These are phyloP conservation scores for Ganoderma boninense DNA, from an alignment of 1,284 basidiomycete genomes.

Conservation along the genomic window DNA sequence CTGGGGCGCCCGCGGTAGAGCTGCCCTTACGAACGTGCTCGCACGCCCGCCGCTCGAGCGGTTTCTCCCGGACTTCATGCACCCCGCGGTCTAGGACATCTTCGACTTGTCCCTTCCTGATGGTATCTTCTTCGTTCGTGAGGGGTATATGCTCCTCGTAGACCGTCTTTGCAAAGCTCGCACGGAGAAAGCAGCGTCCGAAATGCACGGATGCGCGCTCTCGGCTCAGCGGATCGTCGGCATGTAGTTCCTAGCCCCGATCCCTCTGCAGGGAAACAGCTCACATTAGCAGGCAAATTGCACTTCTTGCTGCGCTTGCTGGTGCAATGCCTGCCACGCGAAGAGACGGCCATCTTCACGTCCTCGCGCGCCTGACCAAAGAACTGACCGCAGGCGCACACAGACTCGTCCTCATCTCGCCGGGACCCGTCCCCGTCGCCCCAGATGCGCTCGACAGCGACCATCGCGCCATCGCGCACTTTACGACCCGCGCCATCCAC, in stretches of 20 bases:
- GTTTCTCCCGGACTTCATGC: not conserved
- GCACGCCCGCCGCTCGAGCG: not conserved
- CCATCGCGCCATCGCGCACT: not conserved
- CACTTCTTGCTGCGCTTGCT: not conserved
- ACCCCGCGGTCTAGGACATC: not conserved
- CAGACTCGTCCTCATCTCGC: not conserved
- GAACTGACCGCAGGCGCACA: not conserved
- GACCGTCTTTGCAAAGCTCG: not conserved
- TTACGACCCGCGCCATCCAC: not conserved
- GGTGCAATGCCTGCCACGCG: not conserved
- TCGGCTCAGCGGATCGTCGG: not conserved
- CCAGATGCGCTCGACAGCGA: not conserved
- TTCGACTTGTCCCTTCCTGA: not conserved
- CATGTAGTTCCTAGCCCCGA: not conserved
- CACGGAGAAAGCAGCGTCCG: not conserved
- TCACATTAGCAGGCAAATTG: not conserved
- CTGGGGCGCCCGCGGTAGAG: not conserved
- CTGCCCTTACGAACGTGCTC: not conserved
- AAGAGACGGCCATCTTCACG: not conserved
- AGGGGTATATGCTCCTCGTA: not conserved
- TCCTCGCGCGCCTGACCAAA: not conserved
- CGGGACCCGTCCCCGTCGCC: not conserved
- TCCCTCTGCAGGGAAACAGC: too few species aligned
- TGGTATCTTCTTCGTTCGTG: not conserved
- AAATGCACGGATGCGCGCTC: not conserved